Evolutionary conservation across 768 basidiomycete genomes (phyloP).

Genomic region (Rhizopogon roseolus): DNA sequence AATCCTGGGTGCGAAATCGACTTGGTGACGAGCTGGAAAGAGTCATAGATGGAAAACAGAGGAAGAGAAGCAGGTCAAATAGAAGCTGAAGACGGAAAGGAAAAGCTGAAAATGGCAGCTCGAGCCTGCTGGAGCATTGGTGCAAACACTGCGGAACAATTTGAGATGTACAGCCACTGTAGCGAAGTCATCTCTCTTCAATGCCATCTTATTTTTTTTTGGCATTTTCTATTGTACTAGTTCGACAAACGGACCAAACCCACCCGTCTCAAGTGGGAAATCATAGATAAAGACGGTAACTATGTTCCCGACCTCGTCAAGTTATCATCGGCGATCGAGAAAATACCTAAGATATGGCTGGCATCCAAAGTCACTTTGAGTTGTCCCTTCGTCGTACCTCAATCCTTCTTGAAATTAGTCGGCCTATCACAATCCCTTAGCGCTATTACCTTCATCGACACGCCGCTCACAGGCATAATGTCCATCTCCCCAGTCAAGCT

Average conservation of each 20-base stretch:
- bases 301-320: constrained; percentile 26
- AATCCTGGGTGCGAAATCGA: too few relatives aligned
- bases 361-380: constrained; percentile 20
- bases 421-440: constrained; percentile 22
- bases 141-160: too few relatives aligned
- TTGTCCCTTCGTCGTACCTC: constrained; percentile 28
- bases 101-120: too few relatives aligned
- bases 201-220: too few relatives aligned
- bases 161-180: too few relatives aligned
- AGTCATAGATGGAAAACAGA: too few relatives aligned
- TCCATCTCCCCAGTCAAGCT: constrained; percentile 22
- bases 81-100: too few relatives aligned
- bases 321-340: constrained; percentile 17
- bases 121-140: too few relatives aligned
- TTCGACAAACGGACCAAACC: constrained; percentile 34
- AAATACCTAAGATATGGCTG: constrained; percentile 30
- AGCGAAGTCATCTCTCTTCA: too few relatives aligned
- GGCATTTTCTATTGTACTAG: constrained; percentile 29
- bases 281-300: constrained; percentile 26
- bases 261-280: constrained; percentile 27
- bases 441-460: constrained; percentile 26
- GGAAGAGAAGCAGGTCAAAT: too few relatives aligned
- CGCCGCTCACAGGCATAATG: constrained; percentile 29
- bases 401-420: constrained; percentile 22
- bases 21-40: too few relatives aligned